Percentiles rank a stretch among this genome's conserved stretches.
These are phyloP conservation scores for Coleophoma eucalyptorum DNA, from an alignment of 2,329 filamentous ascomycete genomes.

Conservation along the genomic window DNA sequence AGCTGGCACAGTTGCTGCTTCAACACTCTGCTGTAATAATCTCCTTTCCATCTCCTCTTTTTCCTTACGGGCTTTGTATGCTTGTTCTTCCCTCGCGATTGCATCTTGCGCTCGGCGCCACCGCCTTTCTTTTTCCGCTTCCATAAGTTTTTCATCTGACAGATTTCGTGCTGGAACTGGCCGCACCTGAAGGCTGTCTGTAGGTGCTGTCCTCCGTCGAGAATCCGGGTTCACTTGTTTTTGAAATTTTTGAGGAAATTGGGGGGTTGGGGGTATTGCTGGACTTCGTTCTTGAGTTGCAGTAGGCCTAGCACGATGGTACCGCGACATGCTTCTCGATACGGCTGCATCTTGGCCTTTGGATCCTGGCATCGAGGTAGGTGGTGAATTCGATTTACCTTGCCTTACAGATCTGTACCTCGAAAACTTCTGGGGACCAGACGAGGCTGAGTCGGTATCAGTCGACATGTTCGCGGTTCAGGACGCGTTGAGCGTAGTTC, in stretches of 20 bases:
- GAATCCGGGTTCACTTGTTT: neutral
- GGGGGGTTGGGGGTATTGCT: conserved; percentile 5
- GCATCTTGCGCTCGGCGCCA: conserved; percentile 12
- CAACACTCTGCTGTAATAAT: neutral
- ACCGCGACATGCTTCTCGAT: conserved; percentile 33
- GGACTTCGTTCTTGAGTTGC: conserved; percentile 2
- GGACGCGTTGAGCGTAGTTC: neutral
- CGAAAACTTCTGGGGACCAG: conserved; percentile 40
- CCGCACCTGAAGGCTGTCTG: neutral
- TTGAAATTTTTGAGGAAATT: conserved; percentile 7
- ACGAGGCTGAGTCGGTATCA: conserved; percentile 10
- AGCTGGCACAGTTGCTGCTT: conserved; percentile 7
- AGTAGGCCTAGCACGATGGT: conserved; percentile 22
- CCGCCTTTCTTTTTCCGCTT: conserved; percentile 17
- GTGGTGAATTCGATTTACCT: conserved; percentile 21
- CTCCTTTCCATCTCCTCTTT: conserved; percentile 9
- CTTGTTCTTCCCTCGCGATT: conserved; percentile 12
- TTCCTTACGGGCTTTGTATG: conserved; percentile 5
- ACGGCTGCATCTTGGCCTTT: conserved; percentile 22
- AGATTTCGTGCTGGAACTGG: neutral
- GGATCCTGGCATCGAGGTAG: conserved; percentile 13
- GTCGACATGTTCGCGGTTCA: conserved; percentile 10
- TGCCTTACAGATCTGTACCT: conserved; percentile 55
- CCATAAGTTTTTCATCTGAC: conserved; percentile 1
- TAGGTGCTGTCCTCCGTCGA: neutral